phyloP scores from a whole-genome alignment of 805 yeast species.

The Kodamaea sagamina region DNA sequence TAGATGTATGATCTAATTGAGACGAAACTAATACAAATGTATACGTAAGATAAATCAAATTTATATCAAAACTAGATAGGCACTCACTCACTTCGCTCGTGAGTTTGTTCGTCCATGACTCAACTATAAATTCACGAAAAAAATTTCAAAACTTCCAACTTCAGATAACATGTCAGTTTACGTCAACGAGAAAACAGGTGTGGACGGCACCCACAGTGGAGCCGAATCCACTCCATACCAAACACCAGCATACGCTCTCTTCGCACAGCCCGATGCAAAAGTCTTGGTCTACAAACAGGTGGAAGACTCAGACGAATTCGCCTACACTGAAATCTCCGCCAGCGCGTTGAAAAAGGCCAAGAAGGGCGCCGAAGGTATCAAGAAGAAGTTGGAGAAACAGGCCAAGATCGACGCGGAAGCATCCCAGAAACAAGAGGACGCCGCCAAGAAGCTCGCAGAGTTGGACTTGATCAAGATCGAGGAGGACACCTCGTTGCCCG shows the following conservation, averaged over 20 bases:
- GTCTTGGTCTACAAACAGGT: slow-evolving; percentile 60
- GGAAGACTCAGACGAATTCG: slow-evolving; percentile 54
- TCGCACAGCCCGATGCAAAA: slow-evolving; percentile 51
- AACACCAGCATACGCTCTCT: slow-evolving; percentile 82
- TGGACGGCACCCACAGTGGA: slow-evolving; percentile 64
- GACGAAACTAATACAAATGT: no score
- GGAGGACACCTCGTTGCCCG: slow-evolving; percentile 74
- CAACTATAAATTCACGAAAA: not conserved
- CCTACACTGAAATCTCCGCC: slow-evolving; percentile 76
- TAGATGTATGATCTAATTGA: no score
- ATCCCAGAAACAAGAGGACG: slow-evolving; percentile 57
- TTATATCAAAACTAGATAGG: no score
- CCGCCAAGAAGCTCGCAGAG: slow-evolving; percentile 74
- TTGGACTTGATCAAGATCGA: slow-evolving; percentile 68
- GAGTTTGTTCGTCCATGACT: no score
- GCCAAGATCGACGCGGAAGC: slow-evolving; percentile 61
- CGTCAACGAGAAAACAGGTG: slow-evolving; percentile 74
- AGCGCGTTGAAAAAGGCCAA: slow-evolving; percentile 94
- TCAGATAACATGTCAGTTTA: slow-evolving; percentile 54
- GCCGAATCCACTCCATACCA: slow-evolving; percentile 70
- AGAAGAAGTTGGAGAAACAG: slow-evolving; percentile 74
- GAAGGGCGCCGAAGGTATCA: slow-evolving; percentile 91
- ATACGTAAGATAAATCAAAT: no score
- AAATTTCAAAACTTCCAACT: no score
- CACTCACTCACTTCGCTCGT: no score